Conservation (phyloP, 305 asterid species). For the Caryopteris hybrid region DNA sequence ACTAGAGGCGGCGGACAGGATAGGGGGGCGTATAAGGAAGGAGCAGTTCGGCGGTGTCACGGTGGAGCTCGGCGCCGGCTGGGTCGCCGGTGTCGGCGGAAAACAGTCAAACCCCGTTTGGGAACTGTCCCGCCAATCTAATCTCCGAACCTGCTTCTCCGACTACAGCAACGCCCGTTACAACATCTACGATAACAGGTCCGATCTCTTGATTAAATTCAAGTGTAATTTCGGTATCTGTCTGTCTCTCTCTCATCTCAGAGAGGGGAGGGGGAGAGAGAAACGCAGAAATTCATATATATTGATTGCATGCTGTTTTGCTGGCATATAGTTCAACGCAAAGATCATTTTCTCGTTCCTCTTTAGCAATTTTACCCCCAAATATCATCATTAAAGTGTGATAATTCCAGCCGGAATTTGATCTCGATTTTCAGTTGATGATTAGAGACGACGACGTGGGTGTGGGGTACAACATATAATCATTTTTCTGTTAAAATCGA, state of each 20-base stretch:
- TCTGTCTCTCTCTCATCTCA: neutral
- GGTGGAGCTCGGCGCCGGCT: constrained; percentile 96
- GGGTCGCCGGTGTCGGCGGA: constrained; percentile 98
- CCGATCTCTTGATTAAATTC: neutral
- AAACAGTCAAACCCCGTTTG: constrained; percentile 71
- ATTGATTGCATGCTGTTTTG: constrained; percentile 1
- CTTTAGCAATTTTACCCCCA: neutral
- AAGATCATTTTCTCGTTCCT: neutral
- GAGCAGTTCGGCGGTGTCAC: constrained; percentile 75
- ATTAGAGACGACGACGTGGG: constrained; percentile 17
- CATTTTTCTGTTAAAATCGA: constrained; percentile 25
- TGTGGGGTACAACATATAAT: constrained; percentile 26
- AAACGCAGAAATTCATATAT: neutral
- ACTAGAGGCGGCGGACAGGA: constrained; percentile 75
- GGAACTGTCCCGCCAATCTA: constrained; percentile 69
- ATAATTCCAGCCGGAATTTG: neutral
- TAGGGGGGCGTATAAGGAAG: constrained; percentile 83
- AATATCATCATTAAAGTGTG: neutral
- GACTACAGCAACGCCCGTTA: constrained; percentile 88
- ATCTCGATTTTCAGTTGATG: constrained; percentile 2
- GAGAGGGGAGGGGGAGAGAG: neutral
- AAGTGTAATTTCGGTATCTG: neutral
- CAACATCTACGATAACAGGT: constrained; percentile 87
- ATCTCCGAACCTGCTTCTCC: constrained; percentile 81
- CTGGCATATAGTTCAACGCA: constrained; percentile 1